Base-by-base conservation (phyloP, 2,329 filamentous ascomycete species). In the Neofusicoccum laricinum region DNA sequence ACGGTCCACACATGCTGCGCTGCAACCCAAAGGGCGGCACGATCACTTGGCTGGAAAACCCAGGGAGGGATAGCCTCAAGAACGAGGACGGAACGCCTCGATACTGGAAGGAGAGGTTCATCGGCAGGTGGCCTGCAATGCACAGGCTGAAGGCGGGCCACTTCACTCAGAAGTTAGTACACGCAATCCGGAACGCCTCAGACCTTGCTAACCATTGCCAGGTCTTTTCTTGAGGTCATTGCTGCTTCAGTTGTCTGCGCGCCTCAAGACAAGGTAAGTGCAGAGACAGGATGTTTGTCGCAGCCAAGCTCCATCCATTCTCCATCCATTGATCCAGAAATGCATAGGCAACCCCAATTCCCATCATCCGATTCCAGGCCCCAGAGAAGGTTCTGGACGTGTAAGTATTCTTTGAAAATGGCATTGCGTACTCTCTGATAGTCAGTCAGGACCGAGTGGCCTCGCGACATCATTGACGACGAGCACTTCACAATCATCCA, bases 101-200 rank as follows among this genome's bases (percentile, higher is more conserved):
- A 2, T 15, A 63, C 11, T 63, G 61, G 61, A 53, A 63, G 34
- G 46, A 63, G 36, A 21, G 45, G 5, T 63, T 36, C 46, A 63
- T 63, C 19, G 61, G 61, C 11, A 46, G 61, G 15, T 63, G 61
- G 61, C 61, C 61, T 10, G 61, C 61, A n/a, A 63, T 63, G 61
- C 61, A 63, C n/a, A 17, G 61, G 36, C 4, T 63, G 5, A 63
- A 63, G 14, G 46, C 61, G 6, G 61, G 61, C 5, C n/a, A 38
- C 45, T 63, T 53, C 36, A 63, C 61, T 19, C 61, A 63, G 46
- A 53, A 43, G 61, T 63, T 4, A 17, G 61, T 43, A n/a, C 19
- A 7, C 17, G 14, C 17, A 19, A n/a, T 53, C 30, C 17, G 5
- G 34, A 2, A 12, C 17, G 4, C n/a, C n/a, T n/a, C n/a, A 17